These are phyloP conservation scores for Chlamydomonas sp. DNA, from an alignment of 139 green algal species.

Conservation along the genomic window DNA sequence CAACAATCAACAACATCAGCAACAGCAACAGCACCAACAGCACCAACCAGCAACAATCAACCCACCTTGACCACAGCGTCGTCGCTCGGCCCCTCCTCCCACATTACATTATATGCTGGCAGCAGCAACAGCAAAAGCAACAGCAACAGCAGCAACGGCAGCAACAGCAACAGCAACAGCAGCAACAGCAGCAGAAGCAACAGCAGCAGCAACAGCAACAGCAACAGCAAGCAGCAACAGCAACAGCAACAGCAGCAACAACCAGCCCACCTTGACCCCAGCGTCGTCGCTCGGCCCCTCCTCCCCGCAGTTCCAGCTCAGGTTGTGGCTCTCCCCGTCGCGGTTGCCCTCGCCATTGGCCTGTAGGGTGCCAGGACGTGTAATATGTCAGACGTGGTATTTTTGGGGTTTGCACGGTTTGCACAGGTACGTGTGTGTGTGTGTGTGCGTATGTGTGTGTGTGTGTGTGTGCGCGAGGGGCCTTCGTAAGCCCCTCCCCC, in stretches of 20 bases:
- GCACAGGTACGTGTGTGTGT: too few species aligned
- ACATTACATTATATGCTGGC: too few species aligned
- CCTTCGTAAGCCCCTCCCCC: too few species aligned
- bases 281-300: conserved; percentile 62
- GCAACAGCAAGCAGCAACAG: too few species aligned
- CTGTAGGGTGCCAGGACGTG: too few species aligned
- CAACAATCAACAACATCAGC: not conserved
- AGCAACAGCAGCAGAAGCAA: too few species aligned
- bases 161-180: not conserved
- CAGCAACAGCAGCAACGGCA: not conserved
- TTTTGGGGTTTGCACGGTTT: too few species aligned
- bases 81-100: conserved; percentile 68
- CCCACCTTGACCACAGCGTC: conserved; percentile 11
- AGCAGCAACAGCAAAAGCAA: too few species aligned
- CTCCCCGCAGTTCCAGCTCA: conserved; percentile 93
- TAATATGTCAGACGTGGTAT: too few species aligned
- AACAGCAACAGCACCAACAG: not conserved
- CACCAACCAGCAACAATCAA: too few species aligned
- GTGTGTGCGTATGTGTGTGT: too few species aligned
- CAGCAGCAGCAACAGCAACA: not conserved
- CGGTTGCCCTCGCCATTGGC: conserved; percentile 19
- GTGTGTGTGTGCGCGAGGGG: too few species aligned
- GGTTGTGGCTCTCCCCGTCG: conserved; percentile 94
- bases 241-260: not conserved
- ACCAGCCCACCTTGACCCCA: not conserved